Evolutionary conservation across 1,284 basidiomycete species (phyloP).

Genomic region (Pascua sp.): DNA sequence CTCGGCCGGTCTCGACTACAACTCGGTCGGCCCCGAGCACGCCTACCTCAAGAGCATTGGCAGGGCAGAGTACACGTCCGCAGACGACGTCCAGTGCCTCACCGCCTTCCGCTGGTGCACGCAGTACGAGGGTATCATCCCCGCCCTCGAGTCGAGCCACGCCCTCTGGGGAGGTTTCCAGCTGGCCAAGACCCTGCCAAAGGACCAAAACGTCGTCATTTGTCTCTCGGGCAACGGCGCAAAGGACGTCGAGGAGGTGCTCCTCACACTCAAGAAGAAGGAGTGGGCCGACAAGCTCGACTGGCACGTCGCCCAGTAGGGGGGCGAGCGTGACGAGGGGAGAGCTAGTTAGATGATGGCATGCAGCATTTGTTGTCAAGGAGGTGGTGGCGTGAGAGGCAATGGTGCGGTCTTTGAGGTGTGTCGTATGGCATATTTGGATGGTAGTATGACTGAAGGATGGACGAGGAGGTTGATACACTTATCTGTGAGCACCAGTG

Average conservation of each 20-base stretch:
- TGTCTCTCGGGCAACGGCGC: slow-evolving; percentile 46
- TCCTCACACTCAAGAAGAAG: slow-evolving; percentile 44
- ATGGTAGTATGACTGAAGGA: too few relatives aligned
- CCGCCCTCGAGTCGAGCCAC: slow-evolving; percentile 92
- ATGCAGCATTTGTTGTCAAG: too few relatives aligned
- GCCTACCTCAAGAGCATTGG: slow-evolving; percentile 93
- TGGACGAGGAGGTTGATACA: too few relatives aligned
- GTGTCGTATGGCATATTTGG: too few relatives aligned
- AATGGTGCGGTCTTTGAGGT: too few relatives aligned
- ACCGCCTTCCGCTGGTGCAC: slow-evolving; percentile 88
- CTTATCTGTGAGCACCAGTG: too few relatives aligned
- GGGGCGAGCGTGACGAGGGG: too few relatives aligned
- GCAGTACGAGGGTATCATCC: slow-evolving; percentile 95
- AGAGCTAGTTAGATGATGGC: too few relatives aligned
- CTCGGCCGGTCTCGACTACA: slow-evolving; percentile 65
- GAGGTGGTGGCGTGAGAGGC: too few relatives aligned
- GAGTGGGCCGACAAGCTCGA: slow-evolving; percentile 86
- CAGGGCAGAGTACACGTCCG: slow-evolving; percentile 86
- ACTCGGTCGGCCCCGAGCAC: slow-evolving; percentile 89
- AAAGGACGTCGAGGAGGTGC: slow-evolving; percentile 47
- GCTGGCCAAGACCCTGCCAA: slow-evolving; percentile 76
- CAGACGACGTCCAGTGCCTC: slow-evolving; percentile 90
- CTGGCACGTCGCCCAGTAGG: slow-evolving; percentile 63
- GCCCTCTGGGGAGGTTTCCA: slow-evolving; percentile 89
- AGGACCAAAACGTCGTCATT: slow-evolving; percentile 84